Base-by-base conservation (phyloP, 371 early-diverging fungal genomes). In the Blakeslea trispora region DNA sequence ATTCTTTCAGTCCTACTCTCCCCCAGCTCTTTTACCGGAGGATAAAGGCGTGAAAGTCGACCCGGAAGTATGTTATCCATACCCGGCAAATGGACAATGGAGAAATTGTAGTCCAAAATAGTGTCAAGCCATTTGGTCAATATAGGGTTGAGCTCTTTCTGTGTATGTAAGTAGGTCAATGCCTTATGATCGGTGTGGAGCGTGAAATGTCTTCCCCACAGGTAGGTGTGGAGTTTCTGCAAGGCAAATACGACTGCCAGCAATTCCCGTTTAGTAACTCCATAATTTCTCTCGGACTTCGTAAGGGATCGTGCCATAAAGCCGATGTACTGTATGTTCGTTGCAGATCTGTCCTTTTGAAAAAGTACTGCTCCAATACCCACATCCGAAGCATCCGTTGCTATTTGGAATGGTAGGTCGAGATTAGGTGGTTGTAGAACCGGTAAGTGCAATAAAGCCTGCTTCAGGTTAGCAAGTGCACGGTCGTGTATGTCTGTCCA, bases 191-290 rank as follows among this genome's bases (percentile, higher is more conserved):
- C 63, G 6, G 64, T 63, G 41, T 22, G 59, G 0, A 65, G 15
- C 1, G 51, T n/a, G 52, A 74, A 66, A 14, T 23, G 13, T 37
- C 21, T 18, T 9, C 66, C 69, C 63, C 61, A 74, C 0, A 75
- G 11, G 21, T 63, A 75, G 17, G 56, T 53, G 31, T 69, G 69
- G 42, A 71, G 68, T 21, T 64, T 56, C 9, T 56, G 52, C 0
- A 74, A 34, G 0, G 66, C 61, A 48, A 62, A 74, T 15, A 57
- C 44, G 3, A 63, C 49, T 15, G 52, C 42, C 0, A 55, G 11
- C 11, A 55, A 11, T 19, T 55, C 49, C 0, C 56, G 49, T 18
- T 28, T 52, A 9, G 42, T 52, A 3, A 43, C 42, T 1, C 31
- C 24, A 19, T 52, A 50, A n/a, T 47, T 55, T 52, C n/a, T 28